phyloP scores from a whole-genome alignment of 768 basidiomycete genomes.

The Leucosporidium scottii region DNA sequence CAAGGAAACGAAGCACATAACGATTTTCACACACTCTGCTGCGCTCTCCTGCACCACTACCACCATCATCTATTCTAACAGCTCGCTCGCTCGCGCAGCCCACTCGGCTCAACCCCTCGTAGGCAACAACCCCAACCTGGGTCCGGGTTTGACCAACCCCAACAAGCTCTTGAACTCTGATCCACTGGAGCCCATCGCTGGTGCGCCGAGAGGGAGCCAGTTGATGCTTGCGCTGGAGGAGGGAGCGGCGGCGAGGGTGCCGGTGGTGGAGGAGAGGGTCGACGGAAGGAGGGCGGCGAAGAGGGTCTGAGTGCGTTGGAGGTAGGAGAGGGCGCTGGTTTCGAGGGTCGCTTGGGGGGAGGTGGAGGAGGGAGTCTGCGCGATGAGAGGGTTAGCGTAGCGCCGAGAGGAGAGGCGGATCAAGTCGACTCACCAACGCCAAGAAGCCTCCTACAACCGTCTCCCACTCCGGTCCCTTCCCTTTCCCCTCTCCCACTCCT shows the following conservation, averaged over 20 bases:
- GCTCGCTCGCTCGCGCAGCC: no score
- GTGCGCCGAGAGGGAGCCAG: neutral
- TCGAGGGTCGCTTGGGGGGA: neutral
- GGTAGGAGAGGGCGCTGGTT: neutral
- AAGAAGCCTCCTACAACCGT: neutral
- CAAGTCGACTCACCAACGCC: neutral
- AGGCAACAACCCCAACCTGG: conserved; percentile 17
- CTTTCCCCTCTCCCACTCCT: neutral
- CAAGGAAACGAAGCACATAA: neutral
- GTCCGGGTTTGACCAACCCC: conserved; percentile 12
- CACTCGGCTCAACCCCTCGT: neutral
- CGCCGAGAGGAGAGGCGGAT: neutral
- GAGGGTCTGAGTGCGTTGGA: conserved; percentile 24
- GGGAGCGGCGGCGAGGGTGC: neutral
- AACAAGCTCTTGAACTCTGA: neutral
- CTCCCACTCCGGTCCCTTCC: neutral
- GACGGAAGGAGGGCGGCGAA: conserved; percentile 9
- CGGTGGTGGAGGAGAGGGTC: neutral
- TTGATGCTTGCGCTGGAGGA: neutral
- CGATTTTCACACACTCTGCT: neutral
- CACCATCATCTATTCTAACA: neutral
- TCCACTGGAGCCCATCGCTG: neutral
- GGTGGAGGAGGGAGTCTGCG: neutral
- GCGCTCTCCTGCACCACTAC: neutral
- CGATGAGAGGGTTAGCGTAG: no score